Evolutionary conservation across 2,329 filamentous ascomycete species (phyloP).

Genomic region (Cladophialophora yegresii): DNA sequence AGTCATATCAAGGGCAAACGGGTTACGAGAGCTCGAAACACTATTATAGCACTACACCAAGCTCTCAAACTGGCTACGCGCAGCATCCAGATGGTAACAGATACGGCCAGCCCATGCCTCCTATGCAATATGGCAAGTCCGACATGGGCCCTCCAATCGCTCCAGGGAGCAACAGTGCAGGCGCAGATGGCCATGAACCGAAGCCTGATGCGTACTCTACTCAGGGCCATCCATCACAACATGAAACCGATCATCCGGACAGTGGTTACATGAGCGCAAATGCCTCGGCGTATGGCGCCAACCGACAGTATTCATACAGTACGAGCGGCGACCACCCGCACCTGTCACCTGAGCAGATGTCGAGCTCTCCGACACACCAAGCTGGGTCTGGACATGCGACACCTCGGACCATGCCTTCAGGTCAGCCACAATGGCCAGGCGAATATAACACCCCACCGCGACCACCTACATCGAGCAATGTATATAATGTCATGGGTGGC

Average conservation of each 20-base stretch:
- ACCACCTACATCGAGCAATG: constrained; percentile 68
- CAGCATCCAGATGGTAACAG: constrained; percentile 70
- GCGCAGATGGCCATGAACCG: constrained; percentile 63
- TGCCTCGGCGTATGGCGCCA: constrained; percentile 68
- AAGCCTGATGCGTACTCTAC: constrained; percentile 68
- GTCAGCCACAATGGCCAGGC: constrained; percentile 71
- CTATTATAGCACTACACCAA: constrained; percentile 72
- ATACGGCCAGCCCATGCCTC: constrained; percentile 58
- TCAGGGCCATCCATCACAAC: constrained; percentile 56
- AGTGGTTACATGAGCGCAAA: constrained; percentile 86
- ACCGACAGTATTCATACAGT: constrained; percentile 76
- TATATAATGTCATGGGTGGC: constrained; percentile 83
- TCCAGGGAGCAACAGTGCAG: constrained; percentile 60
- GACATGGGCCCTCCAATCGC: constrained; percentile 83
- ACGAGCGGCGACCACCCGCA: constrained; percentile 72
- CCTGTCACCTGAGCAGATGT: constrained; percentile 73
- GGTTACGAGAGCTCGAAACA: constrained; percentile 73
- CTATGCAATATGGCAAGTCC: constrained; percentile 71
- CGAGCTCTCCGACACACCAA: constrained; percentile 76
- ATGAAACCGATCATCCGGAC: constrained; percentile 69
- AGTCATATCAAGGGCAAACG: constrained; percentile 70
- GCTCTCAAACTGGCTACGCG: constrained; percentile 67
- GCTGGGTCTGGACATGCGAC: constrained; percentile 81
- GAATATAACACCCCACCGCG: constrained; percentile 78
- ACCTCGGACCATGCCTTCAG: constrained; percentile 72